Conservation (phyloP, 1,139 yeast genomes). For the Debaryomycetaceae sp. region DNA sequence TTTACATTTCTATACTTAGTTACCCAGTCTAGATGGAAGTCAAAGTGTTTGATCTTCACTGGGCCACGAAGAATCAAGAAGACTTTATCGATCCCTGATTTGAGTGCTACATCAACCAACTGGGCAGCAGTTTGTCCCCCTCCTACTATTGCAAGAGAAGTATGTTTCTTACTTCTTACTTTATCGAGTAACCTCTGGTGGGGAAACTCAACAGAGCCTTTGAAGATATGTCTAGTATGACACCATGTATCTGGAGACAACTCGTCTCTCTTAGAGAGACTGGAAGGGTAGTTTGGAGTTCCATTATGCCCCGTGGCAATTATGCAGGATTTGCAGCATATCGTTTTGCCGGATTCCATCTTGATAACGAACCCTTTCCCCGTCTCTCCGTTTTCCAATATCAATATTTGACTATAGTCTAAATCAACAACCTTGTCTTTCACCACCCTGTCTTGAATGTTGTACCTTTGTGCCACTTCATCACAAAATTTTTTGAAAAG, state of each 20-base stretch:
- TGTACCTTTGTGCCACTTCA: constrained; percentile 31
- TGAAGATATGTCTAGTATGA: constrained; percentile 43
- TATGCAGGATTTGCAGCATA: constrained; percentile 35
- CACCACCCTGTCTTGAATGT: constrained; percentile 24
- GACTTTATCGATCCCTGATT: constrained; percentile 27
- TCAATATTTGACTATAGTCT: constrained; percentile 24
- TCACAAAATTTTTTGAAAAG: constrained; percentile 40
- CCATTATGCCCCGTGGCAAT: constrained; percentile 45
- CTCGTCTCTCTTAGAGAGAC: constrained; percentile 7
- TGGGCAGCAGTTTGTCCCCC: constrained; percentile 52
- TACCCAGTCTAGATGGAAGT: constrained; percentile 52
- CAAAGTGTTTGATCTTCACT: constrained; percentile 46
- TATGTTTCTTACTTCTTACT: constrained; percentile 11
- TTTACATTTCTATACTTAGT: constrained; percentile 45
- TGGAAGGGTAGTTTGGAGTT: constrained; percentile 30
- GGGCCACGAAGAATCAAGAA: constrained; percentile 26
- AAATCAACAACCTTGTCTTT: constrained; percentile 34
- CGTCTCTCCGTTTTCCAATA: constrained; percentile 18
- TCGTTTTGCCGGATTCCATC: constrained; percentile 23
- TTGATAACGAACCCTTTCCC: constrained; percentile 30
- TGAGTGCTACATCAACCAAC: constrained; percentile 38
- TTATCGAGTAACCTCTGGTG: constrained; percentile 14
- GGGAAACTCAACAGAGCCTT: constrained; percentile 21
- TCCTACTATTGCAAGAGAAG: constrained; percentile 39
- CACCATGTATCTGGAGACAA: constrained; percentile 32